These are phyloP conservation scores for Pyrenochaeta sp. DNA, from an alignment of 2,329 filamentous ascomycete genomes.

Conservation along the genomic window DNA sequence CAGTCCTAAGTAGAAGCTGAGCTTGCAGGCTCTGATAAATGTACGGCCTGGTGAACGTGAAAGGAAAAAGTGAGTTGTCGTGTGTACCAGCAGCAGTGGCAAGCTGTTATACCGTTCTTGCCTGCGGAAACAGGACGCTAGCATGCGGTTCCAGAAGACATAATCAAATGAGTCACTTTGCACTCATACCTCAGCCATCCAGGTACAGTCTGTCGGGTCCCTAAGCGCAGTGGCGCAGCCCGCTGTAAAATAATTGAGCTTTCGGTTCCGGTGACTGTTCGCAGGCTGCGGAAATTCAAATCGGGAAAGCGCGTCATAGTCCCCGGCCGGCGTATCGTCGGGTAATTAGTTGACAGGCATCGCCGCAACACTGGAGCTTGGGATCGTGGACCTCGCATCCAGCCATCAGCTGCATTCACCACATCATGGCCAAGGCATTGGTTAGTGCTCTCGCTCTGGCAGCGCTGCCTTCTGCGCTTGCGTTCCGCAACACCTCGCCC, in stretches of 20 bases:
- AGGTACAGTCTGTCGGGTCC: slow-evolving; percentile 8
- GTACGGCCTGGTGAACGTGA: slow-evolving; percentile 40
- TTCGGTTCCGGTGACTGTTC: slow-evolving; percentile 7
- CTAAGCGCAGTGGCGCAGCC: slow-evolving; percentile 15
- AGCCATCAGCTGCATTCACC: slow-evolving; percentile 15
- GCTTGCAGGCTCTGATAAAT: slow-evolving; percentile 37
- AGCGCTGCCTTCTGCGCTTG: slow-evolving; percentile 66
- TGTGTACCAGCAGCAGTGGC: slow-evolving; percentile 22
- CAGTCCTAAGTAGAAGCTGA: background rate
- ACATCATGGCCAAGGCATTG: slow-evolving; percentile 55
- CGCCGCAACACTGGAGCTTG: slow-evolving; percentile 24
- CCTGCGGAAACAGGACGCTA: slow-evolving; percentile 7
- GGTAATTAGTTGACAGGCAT: slow-evolving; percentile 12
- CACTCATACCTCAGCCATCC: slow-evolving; percentile 14
- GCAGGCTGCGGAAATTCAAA: slow-evolving; percentile 23
- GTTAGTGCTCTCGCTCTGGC: slow-evolving; percentile 60
- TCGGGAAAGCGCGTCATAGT: slow-evolving; percentile 38
- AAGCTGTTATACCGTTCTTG: slow-evolving; percentile 18
- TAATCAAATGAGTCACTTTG: slow-evolving; percentile 16
- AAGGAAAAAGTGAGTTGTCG: slow-evolving; percentile 9
- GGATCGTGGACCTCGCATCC: slow-evolving; percentile 10
- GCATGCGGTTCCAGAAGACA: slow-evolving; percentile 9
- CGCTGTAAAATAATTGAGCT: background rate
- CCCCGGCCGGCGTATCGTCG: slow-evolving; percentile 10
- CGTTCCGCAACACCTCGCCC: slow-evolving; percentile 86